Base-by-base conservation (phyloP, 1,284 basidiomycete species). In the Anthracocystis setariae region DNA sequence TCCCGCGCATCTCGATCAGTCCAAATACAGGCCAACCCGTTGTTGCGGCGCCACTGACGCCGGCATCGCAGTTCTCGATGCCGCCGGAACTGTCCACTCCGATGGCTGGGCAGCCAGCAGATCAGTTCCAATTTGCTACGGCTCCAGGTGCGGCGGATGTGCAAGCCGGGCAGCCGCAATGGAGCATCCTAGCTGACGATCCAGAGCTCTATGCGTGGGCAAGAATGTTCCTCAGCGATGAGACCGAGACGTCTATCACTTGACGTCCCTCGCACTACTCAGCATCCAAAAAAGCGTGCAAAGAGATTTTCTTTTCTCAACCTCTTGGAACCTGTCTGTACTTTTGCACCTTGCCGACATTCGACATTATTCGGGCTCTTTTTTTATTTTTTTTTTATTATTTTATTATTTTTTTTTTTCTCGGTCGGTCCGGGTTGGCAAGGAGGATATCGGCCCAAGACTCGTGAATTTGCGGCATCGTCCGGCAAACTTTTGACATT, bases 181-280 rank as follows among this genome's bases (percentile, higher is more conserved):
- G 65, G 65, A 46, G 46, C 40, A 62, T 57, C 32, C 51, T 62
- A 10, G 65, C 65, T 18, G 61, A 68, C 44, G 65, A 68, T 4
- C 59, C 65, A 1, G 65, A 68, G 38, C 47, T 68, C 8, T 68
- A 62, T 46, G 65, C 65, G 5, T 68, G 65, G 65, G 65, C 65
- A 2, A 47, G 65, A 20, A 62, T 58, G 13, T 68, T 68, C 43
- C 65, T 68, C 23, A 48, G 61, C 20, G 65, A 68, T 33, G 65
- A 62, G 35, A 40, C 57, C n/a, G 59, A 68, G 7, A 7, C 29
- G 12, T 29, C 29, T 29, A 7, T 29, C 29, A 29, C 29, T 29
- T 29, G 29, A 29, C n/a, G n/a, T n/a, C n/a, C n/a, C n/a, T n/a
- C n/a, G n/a, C n/a, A n/a, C n/a, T n/a, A n/a, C n/a, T n/a, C n/a